These are phyloP conservation scores for Fagopyrum esculentum DNA, from an alignment of 148 eudicot genomes.

Conservation along the genomic window DNA sequence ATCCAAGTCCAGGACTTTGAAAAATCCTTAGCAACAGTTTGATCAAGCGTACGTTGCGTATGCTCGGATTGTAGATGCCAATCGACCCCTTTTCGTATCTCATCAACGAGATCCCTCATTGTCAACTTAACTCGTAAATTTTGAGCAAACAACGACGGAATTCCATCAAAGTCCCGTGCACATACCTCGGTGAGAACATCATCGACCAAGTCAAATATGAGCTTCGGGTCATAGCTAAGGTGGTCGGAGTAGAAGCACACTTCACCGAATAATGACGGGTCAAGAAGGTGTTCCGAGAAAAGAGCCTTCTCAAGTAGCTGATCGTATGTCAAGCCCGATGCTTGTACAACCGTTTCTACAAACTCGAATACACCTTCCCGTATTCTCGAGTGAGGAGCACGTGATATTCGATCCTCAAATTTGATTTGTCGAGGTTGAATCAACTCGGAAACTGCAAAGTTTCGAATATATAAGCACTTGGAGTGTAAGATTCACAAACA, in stretches of 20 bases:
- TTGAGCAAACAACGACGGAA: constrained; percentile 29
- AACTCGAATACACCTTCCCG: constrained; percentile 45
- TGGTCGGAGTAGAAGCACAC: constrained; percentile 63
- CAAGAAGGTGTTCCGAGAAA: constrained; percentile 53
- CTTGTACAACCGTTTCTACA: constrained; percentile 65
- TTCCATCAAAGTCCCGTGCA: constrained; percentile 41
- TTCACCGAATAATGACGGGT: constrained; percentile 68
- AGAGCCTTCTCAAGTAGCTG: constrained; percentile 61
- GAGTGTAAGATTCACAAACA: background rate
- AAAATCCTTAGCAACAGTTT: constrained; percentile 48
- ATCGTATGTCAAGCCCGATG: constrained; percentile 73
- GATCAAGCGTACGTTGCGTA: constrained; percentile 45
- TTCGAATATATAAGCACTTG: constrained; percentile 9
- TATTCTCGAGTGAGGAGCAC: constrained; percentile 15
- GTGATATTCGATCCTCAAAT: constrained; percentile 44
- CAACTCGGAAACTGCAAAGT: constrained; percentile 19
- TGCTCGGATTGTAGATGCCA: constrained; percentile 38
- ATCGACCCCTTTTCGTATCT: constrained; percentile 67
- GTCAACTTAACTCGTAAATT: constrained; percentile 30
- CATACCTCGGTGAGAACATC: constrained; percentile 60
- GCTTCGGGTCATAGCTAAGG: constrained; percentile 66
- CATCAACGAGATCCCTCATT: constrained; percentile 49
- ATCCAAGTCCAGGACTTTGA: constrained; percentile 37
- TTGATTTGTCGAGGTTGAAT: constrained; percentile 55
- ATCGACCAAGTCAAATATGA: constrained; percentile 71